Evolutionary conservation across 2,329 filamentous ascomycete species (phyloP).

Genomic region (Colletotrichum sp.): DNA sequence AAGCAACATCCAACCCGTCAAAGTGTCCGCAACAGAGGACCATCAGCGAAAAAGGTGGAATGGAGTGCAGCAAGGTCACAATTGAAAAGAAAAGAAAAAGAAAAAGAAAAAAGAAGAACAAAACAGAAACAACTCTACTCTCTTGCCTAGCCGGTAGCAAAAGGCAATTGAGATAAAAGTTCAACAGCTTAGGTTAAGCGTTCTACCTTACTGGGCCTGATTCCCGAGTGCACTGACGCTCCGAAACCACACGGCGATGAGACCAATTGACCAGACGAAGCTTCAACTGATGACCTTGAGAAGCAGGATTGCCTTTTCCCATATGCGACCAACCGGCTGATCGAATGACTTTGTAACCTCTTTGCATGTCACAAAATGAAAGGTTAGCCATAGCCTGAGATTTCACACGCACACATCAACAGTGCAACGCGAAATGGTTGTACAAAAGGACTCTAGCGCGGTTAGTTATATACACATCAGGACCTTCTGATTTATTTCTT

Average conservation of each 20-base stretch:
- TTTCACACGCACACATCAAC: not conserved
- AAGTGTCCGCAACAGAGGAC: not conserved
- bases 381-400: not conserved
- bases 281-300: not conserved
- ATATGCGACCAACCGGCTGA: not conserved
- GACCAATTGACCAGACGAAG: not conserved
- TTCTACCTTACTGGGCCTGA: not conserved
- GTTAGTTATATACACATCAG: slow-evolving; percentile 25
- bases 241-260: not conserved
- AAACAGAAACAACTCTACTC: not conserved
- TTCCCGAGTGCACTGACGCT: not conserved
- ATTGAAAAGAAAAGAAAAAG: not conserved
- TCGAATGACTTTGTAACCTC: not conserved
- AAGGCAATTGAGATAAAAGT: not conserved
- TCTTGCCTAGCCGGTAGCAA: not conserved
- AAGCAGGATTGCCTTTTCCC: not conserved
- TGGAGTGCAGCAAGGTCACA: not conserved
- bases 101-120: not conserved
- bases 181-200: not conserved
- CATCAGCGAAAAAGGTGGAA: not conserved
- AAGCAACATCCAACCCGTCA: not conserved
- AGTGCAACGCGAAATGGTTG: slow-evolving; percentile 13
- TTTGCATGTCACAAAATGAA: not conserved
- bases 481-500: slow-evolving; percentile 74
- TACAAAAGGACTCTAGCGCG: slow-evolving; percentile 22